Conservation (phyloP, 2,329 filamentous ascomycete genomes). For the Ophiognomonia clavigignenti-juglandacearum region DNA sequence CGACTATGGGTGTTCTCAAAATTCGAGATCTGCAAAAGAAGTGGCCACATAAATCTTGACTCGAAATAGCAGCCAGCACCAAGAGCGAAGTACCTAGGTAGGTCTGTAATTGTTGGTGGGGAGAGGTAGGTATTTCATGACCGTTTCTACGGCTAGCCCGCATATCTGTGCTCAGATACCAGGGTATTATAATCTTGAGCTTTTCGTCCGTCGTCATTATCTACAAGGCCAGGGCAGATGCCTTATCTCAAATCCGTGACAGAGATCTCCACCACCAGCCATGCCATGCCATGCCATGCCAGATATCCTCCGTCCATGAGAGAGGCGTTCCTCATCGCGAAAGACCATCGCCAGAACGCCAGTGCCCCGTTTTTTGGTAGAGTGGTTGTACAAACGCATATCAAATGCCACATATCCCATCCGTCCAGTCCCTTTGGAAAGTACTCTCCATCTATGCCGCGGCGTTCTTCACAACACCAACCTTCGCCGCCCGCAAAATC, state of each 20-base stretch:
- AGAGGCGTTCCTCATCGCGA: constrained; percentile 14
- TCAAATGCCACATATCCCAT: not conserved
- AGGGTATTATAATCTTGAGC: constrained; percentile 1
- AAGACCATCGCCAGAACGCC: constrained; percentile 16
- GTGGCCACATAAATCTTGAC: no score
- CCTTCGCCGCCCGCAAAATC: constrained; percentile 86
- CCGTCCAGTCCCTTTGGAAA: no score
- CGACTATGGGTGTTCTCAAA: no score
- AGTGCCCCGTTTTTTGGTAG: constrained; percentile 8
- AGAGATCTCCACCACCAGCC: constrained; percentile 6
- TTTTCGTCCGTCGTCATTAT: constrained; percentile 9
- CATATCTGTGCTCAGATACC: not conserved
- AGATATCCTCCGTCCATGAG: constrained; percentile 13
- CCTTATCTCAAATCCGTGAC: constrained; percentile 5
- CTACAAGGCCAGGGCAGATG: constrained; percentile 12
- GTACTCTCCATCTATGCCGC: constrained; percentile 28
- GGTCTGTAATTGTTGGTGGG: no score
- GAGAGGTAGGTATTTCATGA: not conserved
- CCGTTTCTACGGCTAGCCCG: not conserved
- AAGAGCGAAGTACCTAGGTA: no score
- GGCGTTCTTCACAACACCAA: constrained; percentile 92
- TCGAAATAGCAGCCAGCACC: no score
- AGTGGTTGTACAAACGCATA: constrained; percentile 12
- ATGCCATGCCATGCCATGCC: constrained; percentile 6
- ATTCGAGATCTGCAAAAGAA: no score